Conservation (phyloP, 2,329 filamentous ascomycete genomes). For the Dothideomycetidae sp. region DNA sequence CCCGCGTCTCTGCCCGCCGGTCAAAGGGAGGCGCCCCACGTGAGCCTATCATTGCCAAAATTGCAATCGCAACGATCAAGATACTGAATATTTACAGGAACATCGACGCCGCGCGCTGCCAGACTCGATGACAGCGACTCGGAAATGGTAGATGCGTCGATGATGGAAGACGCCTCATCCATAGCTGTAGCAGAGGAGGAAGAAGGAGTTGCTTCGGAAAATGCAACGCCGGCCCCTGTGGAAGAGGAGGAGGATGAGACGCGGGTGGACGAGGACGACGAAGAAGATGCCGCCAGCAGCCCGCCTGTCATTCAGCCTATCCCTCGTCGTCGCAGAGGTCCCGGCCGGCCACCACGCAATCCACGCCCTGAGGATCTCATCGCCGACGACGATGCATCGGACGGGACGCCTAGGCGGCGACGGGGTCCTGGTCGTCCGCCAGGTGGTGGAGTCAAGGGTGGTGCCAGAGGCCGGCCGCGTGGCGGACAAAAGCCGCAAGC, state of each 20-base stretch:
- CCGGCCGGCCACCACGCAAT: conserved; percentile 80
- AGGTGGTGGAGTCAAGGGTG: conserved; percentile 35
- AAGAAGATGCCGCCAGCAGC: conserved; percentile 37
- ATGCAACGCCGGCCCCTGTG: conserved; percentile 1
- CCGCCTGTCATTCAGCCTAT: conserved; percentile 43
- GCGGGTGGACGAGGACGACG: conserved; percentile 23
- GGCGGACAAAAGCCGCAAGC: conserved; percentile 43
- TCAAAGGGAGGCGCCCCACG: conserved; percentile 1
- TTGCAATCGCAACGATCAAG: too few species aligned
- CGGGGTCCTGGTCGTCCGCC: conserved; percentile 30
- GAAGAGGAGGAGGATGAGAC: conserved; percentile 2
- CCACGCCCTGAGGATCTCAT: conserved; percentile 54
- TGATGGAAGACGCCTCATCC: conserved; percentile 2
- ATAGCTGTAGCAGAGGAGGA: background rate
- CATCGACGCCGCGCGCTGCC: conserved; percentile 6
- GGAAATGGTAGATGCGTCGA: conserved; percentile 5
- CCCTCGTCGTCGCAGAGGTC: conserved; percentile 42
- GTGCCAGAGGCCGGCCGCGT: conserved; percentile 54
- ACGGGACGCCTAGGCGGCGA: conserved; percentile 35
- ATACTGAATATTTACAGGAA: conserved; percentile 1
- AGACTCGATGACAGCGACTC: conserved; percentile 6
- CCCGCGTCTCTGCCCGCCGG: conserved; percentile 1
- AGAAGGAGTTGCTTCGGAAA: background rate
- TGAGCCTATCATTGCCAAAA: background rate
- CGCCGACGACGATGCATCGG: conserved; percentile 32